Evolutionary conservation across 2,329 filamentous ascomycete species (phyloP), one percentile per base, ranked within the genome.

Genomic region (Penicillium concentricum): DNA sequence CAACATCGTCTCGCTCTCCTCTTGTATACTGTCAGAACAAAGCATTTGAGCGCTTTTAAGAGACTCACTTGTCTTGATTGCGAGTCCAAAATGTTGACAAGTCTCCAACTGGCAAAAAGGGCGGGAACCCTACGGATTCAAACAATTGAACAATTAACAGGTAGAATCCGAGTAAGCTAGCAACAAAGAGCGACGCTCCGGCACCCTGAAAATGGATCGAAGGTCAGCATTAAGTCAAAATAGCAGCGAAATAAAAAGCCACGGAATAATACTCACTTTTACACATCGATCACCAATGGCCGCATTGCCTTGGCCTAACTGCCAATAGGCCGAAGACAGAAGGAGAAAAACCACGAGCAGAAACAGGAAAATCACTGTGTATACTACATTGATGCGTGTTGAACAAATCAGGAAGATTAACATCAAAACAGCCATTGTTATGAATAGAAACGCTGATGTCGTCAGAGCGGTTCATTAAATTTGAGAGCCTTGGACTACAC

Each of bases 301-400:
- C 0, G 65, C 61, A 28, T 77, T 72, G 0, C 67, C 74, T 18
- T 74, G 61, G 3, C 84, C 85, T 9, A 81, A 65, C 18, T 82
- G 71, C 79, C 83, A 88, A 72, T 85, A 89, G 0, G 81, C 80
- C 2, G 79, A 85, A 0, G 87, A 80, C 32, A 91, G 77, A 26
- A 85, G 75, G 13, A 73, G 69, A 67, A 91, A 89, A 3, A 80
- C 76, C 13, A 85, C 67, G 18, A 82, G 71, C n/a, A 91, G 80
- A 1, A 78, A 78, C 57, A 85, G 67, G 77, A 91, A 91, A 72
- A 92, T 88, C 54, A 85, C 62, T 63, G 89, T 82, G 73, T 91
- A 90, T 70, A 85, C 80, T 10, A 90, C 55, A 70, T 92, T 92
- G 30, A 87, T 91, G 46, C 89, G 84, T 18, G 91, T 76, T 1